Base-by-base conservation (phyloP, 1,139 yeast species). In the Zygosaccharomyces sapae region DNA sequence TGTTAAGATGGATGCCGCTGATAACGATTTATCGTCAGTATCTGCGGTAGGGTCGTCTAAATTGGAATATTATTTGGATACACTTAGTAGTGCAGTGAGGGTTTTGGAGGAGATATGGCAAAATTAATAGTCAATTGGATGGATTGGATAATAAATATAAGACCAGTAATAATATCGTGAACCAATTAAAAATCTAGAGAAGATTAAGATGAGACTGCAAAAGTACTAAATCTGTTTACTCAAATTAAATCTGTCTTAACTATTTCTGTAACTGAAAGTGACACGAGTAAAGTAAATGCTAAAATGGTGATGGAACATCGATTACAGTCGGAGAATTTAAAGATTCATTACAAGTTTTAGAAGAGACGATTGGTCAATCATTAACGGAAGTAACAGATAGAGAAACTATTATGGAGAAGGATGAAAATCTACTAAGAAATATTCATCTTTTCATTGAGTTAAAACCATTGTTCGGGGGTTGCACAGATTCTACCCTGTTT, bases 31-130 rank as follows among this genome's bases (percentile, higher is more conserved):
- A 47, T 33, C 41, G 49, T 43, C 43, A 53, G 57, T 44, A 45
- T 56, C 56, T 8, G 29, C 41, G n/a, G 34, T 33, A 9, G 71
- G 73, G 5, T 66, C 71, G 24, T 77, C 84, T 7, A 70, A 86
- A 52, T 64, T 84, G 44, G 83, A 82, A 55, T 83, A 83, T 61
- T 82, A 81, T 58, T 67, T 81, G 35, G 82, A 80, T 44, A 75
- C 82, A 2, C 65, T 83, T 37, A 74, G 77, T 33, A 76, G 79
- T 47, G 76, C 87, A 0, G 76, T 82, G 24, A 69, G 75, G 33
- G 71, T 84, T 1, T 62, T 83, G 27, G 74, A 79, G 45, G 67
- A 3, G 86, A 81, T 47, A 63, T 82, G 20, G 61, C 63, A 5
- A 61, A 59, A 64, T 71, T 19, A 70, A 69, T 33, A 43, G 42